phyloP scores from a whole-genome alignment of 139 green algal genomes.

The Limnomonas spitsbergensis region DNA sequence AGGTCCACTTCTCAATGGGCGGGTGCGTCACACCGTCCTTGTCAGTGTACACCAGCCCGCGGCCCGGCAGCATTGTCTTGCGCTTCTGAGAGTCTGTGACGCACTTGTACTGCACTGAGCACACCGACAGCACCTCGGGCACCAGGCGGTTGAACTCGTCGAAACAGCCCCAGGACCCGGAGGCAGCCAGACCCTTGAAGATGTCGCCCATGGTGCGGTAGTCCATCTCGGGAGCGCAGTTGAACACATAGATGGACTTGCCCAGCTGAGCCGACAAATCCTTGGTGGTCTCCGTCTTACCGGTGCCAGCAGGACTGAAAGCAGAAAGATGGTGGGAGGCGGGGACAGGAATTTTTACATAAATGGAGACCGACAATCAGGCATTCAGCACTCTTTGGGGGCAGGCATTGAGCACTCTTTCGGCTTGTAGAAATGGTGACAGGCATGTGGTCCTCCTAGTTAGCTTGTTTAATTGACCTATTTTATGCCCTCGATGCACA shows the following conservation, averaged over 20 bases:
- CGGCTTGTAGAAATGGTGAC: too few relatives aligned
- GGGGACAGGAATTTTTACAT: neutral
- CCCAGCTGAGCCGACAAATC: constrained; percentile 80
- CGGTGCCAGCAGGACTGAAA: constrained; percentile 42
- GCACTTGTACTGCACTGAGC: constrained; percentile 83
- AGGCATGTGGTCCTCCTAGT: too few relatives aligned
- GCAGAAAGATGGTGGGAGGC: neutral
- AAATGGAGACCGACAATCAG: neutral
- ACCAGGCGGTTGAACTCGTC: constrained; percentile 85
- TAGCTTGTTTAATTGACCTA: too few relatives aligned
- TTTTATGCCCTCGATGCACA: too few relatives aligned
- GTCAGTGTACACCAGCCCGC: constrained; percentile 83
- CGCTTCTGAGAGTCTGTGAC: constrained; percentile 78
- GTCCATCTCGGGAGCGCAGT: constrained; percentile 84
- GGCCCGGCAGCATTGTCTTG: constrained; percentile 77
- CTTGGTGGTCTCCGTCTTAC: constrained; percentile 86
- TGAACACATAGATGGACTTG: constrained; percentile 86
- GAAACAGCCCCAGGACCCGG: constrained; percentile 80
- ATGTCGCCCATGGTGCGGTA: constrained; percentile 85
- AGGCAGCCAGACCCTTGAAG: constrained; percentile 79
- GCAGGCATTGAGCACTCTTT: too few relatives aligned
- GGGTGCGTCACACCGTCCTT: constrained; percentile 61
- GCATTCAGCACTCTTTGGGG: neutral
- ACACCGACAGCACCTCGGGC: constrained; percentile 73
- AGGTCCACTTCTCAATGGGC: constrained; percentile 67